Percentiles rank a stretch among this genome's conserved stretches.
Evolutionary conservation across 176 grass and related monocot genomes (phyloP).

Genomic region (Pontederia crassipes): DNA sequence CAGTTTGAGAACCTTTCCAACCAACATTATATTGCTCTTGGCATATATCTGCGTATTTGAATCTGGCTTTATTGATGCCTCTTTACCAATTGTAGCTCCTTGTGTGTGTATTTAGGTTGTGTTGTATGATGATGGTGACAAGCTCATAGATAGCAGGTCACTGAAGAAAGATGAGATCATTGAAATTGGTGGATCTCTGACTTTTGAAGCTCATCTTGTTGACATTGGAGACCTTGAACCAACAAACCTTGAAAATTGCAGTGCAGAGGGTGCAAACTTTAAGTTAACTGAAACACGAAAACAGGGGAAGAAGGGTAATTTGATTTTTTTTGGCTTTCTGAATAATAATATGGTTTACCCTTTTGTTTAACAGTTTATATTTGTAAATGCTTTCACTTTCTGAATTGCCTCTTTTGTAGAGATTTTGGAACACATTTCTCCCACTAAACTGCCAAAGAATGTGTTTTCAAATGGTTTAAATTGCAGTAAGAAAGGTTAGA

Average conservation of each 20-base stretch:
- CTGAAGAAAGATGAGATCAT: slow-evolving; percentile 35
- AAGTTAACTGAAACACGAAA: slow-evolving; percentile 13
- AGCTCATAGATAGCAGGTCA: slow-evolving; percentile 49
- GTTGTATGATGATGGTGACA: slow-evolving; percentile 47
- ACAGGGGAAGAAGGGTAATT: slow-evolving; percentile 1
- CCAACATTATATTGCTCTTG: too few species aligned
- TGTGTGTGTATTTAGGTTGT: slow-evolving; percentile 7
- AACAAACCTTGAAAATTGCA: slow-evolving; percentile 20
- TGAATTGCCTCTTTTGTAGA: slow-evolving; percentile 8
- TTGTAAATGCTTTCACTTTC: not conserved
- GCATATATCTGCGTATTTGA: not conserved
- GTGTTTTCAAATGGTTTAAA: not conserved
- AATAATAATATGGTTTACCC: not conserved
- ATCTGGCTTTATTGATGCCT: slow-evolving; percentile 19
- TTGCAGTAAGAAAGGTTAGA: slow-evolving; percentile 1
- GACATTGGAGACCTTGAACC: slow-evolving; percentile 40
- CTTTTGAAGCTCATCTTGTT: slow-evolving; percentile 60
- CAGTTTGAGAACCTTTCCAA: too few species aligned
- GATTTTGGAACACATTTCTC: not conserved
- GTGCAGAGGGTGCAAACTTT: not conserved
- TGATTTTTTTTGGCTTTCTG: not conserved
- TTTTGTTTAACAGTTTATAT: not conserved
- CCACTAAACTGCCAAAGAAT: slow-evolving; percentile 1
- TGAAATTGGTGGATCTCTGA: slow-evolving; percentile 29
- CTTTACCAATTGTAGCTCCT: not conserved